A percentile compares a stretch with the other conserved stretches of the same genome.
Conservation (phyloP, 805 yeast species). For the Myxozyma monticola region DNA sequence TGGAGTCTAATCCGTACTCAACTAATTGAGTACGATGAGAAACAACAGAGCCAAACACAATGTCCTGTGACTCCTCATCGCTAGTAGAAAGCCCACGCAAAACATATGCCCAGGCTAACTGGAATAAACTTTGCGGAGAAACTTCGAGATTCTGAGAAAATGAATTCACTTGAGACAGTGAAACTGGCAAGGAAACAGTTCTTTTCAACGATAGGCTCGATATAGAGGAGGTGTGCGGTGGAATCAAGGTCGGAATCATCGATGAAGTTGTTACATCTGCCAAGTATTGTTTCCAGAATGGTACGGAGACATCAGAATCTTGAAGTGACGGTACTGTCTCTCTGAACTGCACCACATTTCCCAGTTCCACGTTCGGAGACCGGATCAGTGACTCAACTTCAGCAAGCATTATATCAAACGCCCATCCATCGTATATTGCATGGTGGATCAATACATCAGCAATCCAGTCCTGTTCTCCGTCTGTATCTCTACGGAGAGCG, state of each 20-base stretch:
- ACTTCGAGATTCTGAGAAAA: constrained; percentile 3
- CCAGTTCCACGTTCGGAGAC: neutral
- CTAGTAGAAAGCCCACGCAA: constrained; percentile 1
- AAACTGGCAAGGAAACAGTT: too few species aligned
- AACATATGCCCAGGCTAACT: constrained; percentile 28
- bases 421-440: constrained; percentile 30
- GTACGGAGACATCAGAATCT: neutral
- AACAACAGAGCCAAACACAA: constrained; percentile 29
- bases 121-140: constrained; percentile 23
- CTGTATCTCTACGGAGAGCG: neutral
- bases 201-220: too few species aligned
- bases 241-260: too few species aligned
- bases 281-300: constrained; percentile 17
- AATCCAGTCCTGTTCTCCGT: neutral
- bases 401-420: constrained; percentile 16
- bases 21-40: constrained; percentile 20
- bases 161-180: too few species aligned
- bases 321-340: constrained; percentile 5
- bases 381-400: constrained; percentile 4
- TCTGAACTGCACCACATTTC: constrained; percentile 2
- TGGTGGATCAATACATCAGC: constrained; percentile 24
- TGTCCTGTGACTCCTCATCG: constrained; percentile 12
- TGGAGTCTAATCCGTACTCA: neutral
- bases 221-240: too few species aligned
- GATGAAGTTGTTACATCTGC: neutral